Percentiles rank a stretch among this genome's conserved stretches.
These are phyloP conservation scores for Chaetomium sp. DNA, from an alignment of 2,329 filamentous ascomycete species.

Conservation along the genomic window DNA sequence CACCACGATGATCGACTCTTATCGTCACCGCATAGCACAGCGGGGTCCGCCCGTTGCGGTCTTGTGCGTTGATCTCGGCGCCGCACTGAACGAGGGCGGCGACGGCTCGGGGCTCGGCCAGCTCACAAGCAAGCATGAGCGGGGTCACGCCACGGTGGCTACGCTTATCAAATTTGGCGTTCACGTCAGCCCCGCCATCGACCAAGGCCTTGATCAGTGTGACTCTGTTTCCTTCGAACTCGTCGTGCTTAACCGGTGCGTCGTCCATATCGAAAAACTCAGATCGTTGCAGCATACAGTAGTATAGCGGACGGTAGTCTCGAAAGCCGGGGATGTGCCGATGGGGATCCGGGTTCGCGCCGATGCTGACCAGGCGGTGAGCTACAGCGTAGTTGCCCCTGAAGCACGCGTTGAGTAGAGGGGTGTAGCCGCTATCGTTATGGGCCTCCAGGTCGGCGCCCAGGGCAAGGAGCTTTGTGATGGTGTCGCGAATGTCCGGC, in stretches of 20 bases:
- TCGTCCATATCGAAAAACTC: constrained; percentile 33
- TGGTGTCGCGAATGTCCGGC: constrained; percentile 31
- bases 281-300: constrained; percentile 30
- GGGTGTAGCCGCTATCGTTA: constrained; percentile 32
- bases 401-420: constrained; percentile 33
- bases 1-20: constrained; percentile 29
- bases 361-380: constrained; percentile 30
- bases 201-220: constrained; percentile 31
- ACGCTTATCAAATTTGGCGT: constrained; percentile 33
- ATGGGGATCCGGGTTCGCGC: constrained; percentile 33
- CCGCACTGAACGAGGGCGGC: constrained; percentile 28
- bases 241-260: constrained; percentile 32
- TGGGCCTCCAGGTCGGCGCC: constrained; percentile 34
- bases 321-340: constrained; percentile 31
- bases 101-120: constrained; percentile 32
- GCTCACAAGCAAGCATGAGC: constrained; percentile 34
- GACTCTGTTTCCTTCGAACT: constrained; percentile 33
- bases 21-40: constrained; percentile 30
- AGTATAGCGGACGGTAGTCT: constrained; percentile 33
- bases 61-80: constrained; percentile 33
- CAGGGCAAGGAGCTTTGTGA: constrained; percentile 33
- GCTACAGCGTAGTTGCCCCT: constrained; percentile 35
- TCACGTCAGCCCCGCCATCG: constrained; percentile 30
- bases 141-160: constrained; percentile 28
- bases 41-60: constrained; percentile 28